phyloP scores from a whole-genome alignment of 2,329 filamentous ascomycete species.

The Annulohypoxylon truncatum region DNA sequence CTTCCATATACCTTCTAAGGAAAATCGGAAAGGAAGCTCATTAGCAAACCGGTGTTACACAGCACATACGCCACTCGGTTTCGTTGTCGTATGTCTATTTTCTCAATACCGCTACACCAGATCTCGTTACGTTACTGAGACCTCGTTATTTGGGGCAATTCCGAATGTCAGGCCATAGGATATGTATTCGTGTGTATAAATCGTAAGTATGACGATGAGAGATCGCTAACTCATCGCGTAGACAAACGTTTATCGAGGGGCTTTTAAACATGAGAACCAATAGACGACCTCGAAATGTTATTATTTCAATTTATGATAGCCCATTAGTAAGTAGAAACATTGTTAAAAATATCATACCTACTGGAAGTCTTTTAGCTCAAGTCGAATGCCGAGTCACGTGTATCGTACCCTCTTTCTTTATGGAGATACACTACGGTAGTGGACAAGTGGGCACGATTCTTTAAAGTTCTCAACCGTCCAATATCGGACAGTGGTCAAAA shows the following conservation, averaged over 20 bases:
- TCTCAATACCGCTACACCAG: background rate
- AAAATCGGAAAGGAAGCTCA: background rate
- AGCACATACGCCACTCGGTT: slow-evolving; percentile 21
- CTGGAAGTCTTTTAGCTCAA: no score
- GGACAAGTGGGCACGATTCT: background rate
- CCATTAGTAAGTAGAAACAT: background rate
- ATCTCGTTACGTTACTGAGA: background rate
- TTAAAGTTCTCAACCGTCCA: background rate
- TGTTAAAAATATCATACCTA: background rate
- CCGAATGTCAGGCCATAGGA: background rate
- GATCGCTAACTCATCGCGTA: no score
- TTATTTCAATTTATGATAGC: no score
- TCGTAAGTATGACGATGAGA: no score
- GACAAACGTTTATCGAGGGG: no score
- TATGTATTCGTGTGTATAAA: background rate
- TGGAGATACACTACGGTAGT: background rate
- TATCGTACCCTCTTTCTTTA: no score
- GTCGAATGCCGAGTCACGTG: background rate
- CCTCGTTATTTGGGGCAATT: background rate
- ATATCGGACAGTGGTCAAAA: background rate
- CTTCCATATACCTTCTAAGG: background rate
- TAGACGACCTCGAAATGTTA: no score
- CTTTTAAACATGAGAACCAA: no score
- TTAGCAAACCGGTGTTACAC: slow-evolving; percentile 18
- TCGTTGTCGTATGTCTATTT: background rate